phyloP scores from a whole-genome alignment of 371 early-diverging fungal genomes.

The Entomophthora muscae region DNA sequence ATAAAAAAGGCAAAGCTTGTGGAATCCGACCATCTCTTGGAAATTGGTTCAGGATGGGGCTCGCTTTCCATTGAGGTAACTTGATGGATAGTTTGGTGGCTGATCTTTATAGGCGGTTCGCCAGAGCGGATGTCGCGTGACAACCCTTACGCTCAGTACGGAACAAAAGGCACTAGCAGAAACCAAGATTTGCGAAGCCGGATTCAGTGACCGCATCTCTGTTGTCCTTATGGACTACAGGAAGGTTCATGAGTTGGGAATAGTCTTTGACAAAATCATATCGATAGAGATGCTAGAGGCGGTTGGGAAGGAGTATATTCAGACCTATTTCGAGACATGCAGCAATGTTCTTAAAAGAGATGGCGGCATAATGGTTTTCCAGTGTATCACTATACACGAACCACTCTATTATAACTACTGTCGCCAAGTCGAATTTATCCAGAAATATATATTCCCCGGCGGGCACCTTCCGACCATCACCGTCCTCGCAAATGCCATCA shows the following conservation, averaged over 20 bases:
- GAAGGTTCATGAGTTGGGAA: conserved; percentile 19
- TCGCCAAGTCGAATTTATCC: conserved; percentile 37
- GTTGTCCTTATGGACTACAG: conserved; percentile 46
- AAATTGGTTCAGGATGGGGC: conserved; percentile 58
- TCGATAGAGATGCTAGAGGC: conserved; percentile 58
- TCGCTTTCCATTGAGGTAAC: conserved; percentile 34
- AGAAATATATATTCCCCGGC: conserved; percentile 52
- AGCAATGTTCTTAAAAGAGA: conserved; percentile 26
- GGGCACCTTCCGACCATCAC: conserved; percentile 44
- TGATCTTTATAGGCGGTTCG: conserved; percentile 16
- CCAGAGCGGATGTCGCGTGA: conserved; percentile 27
- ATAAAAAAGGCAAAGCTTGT: conserved; percentile 28
- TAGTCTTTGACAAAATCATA: conserved; percentile 40
- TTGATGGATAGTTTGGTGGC: not conserved
- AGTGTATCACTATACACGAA: conserved; percentile 45
- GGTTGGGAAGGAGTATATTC: conserved; percentile 40
- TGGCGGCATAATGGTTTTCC: conserved; percentile 27
- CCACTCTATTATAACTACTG: conserved; percentile 31
- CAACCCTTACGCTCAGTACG: conserved; percentile 35
- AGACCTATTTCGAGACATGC: conserved; percentile 32
- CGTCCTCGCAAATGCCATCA: conserved; percentile 24
- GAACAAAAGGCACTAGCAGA: conserved; percentile 44
- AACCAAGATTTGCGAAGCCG: conserved; percentile 28
- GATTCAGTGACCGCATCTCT: conserved; percentile 22
- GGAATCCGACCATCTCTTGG: conserved; percentile 33